phyloP scores from a whole-genome alignment of 352 stramenopile species.

The Phytophthora pinifolia region DNA sequence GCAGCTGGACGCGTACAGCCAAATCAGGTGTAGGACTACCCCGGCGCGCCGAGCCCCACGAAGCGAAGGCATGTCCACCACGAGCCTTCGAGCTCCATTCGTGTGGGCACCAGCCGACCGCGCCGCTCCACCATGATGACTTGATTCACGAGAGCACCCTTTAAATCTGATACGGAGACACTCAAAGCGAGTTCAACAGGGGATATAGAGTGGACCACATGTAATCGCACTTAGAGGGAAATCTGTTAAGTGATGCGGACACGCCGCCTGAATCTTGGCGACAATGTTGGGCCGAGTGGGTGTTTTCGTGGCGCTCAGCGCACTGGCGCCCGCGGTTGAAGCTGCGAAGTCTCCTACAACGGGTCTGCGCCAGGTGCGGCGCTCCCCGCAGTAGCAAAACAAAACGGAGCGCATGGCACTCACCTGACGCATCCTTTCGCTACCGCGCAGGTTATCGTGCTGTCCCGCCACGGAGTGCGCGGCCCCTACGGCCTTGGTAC shows the following conservation, averaged over 20 bases:
- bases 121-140: too few relatives aligned
- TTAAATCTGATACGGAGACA: background rate
- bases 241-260: too few relatives aligned
- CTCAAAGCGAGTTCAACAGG: slow-evolving; percentile 14
- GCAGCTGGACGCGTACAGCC: slow-evolving; percentile 18
- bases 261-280: background rate
- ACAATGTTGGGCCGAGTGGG: slow-evolving; percentile 11
- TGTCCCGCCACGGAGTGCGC: slow-evolving; percentile 72
- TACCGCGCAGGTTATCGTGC: slow-evolving; percentile 52
- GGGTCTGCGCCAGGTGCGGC: slow-evolving; percentile 34
- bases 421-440: slow-evolving; percentile 6
- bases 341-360: slow-evolving; percentile 14
- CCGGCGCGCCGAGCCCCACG: background rate
- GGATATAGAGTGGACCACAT: slow-evolving; percentile 19
- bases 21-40: slow-evolving; percentile 23
- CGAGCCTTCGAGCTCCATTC: background rate
- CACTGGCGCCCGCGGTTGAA: background rate
- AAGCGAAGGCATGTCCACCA: too few relatives aligned
- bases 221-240: slow-evolving; percentile 9
- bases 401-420: slow-evolving; percentile 3
- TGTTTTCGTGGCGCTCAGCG: slow-evolving; percentile 11
- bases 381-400: too few relatives aligned
- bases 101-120: background rate
- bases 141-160: too few relatives aligned
- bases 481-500: slow-evolving; percentile 72